Conservation (phyloP, 2,329 filamentous ascomycete genomes). For the Colletotrichum zoysiae region DNA sequence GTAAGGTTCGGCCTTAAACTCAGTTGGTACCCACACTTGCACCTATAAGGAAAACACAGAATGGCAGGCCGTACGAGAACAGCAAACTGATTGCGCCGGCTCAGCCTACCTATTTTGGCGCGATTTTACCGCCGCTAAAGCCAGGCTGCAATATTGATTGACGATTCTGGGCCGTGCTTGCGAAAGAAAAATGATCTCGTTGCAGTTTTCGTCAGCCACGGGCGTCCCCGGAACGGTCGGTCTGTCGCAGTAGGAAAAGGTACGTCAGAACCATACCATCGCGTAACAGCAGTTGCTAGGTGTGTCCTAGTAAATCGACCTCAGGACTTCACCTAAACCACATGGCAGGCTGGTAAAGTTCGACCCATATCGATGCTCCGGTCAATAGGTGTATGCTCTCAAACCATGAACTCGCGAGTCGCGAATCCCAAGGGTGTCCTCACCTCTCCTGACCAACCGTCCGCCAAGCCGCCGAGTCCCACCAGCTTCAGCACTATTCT, state of each 20-base stretch:
- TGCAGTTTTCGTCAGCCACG: slow-evolving; percentile 16
- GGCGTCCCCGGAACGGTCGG: neutral
- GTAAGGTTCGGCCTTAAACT: neutral
- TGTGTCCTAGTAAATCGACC: slow-evolving; percentile 13
- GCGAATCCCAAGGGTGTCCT: slow-evolving; percentile 23
- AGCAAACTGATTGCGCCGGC: neutral
- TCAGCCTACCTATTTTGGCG: neutral
- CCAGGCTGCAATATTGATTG: neutral
- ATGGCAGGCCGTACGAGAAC: neutral
- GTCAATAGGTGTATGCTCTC: slow-evolving; percentile 1
- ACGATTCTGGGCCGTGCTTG: slow-evolving; percentile 20
- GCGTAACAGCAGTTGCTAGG: slow-evolving; percentile 8
- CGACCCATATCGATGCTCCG: slow-evolving; percentile 27
- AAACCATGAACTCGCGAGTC: slow-evolving; percentile 23
- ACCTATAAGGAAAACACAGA: neutral
- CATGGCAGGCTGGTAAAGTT: slow-evolving; percentile 19
- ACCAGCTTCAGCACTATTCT: slow-evolving; percentile 26
- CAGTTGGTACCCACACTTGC: neutral
- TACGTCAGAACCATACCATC: neutral
- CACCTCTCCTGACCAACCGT: slow-evolving; percentile 33
- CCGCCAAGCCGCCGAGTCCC: slow-evolving; percentile 21
- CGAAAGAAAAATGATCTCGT: slow-evolving; percentile 2
- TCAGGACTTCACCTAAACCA: slow-evolving; percentile 11
- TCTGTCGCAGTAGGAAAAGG: slow-evolving; percentile 6
- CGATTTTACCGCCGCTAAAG: slow-evolving; percentile 6